Conservation (phyloP, 306 rosid genomes). For the Quercus engelmannii region DNA sequence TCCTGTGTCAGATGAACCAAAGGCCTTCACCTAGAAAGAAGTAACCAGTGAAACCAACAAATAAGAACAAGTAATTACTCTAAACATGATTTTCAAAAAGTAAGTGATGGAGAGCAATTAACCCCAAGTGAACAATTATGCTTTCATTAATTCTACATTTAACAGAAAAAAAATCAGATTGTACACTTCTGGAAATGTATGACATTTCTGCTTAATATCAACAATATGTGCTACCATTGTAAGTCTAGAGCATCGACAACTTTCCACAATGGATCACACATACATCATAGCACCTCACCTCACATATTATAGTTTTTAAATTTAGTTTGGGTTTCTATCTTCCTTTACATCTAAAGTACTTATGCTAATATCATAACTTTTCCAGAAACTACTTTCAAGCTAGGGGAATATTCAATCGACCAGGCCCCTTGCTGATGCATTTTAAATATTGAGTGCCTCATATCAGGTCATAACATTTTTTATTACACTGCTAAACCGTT, state of each 20-base stretch:
- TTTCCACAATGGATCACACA: background rate
- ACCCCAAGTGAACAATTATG: background rate
- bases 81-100: background rate
- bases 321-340: background rate
- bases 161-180: background rate
- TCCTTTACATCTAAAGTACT: background rate
- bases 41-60: background rate
- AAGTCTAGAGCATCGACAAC: background rate
- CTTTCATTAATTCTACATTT: background rate
- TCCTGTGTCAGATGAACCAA: constrained; percentile 50
- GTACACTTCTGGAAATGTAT: background rate
- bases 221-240: background rate
- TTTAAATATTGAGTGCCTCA: background rate
- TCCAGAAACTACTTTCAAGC: background rate
- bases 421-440: background rate
- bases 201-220: background rate
- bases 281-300: background rate
- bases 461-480: background rate
- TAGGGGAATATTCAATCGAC: background rate
- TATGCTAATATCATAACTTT: background rate
- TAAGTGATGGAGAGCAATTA: background rate
- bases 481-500: too few relatives aligned
- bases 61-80: background rate
- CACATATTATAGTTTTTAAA: background rate
- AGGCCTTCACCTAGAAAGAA: constrained; percentile 32